A percentile compares a stretch with the other conserved stretches of the same genome.
Evolutionary conservation across 257 asterid genomes (phyloP).

Genomic region (Solanum chiquidenum): DNA sequence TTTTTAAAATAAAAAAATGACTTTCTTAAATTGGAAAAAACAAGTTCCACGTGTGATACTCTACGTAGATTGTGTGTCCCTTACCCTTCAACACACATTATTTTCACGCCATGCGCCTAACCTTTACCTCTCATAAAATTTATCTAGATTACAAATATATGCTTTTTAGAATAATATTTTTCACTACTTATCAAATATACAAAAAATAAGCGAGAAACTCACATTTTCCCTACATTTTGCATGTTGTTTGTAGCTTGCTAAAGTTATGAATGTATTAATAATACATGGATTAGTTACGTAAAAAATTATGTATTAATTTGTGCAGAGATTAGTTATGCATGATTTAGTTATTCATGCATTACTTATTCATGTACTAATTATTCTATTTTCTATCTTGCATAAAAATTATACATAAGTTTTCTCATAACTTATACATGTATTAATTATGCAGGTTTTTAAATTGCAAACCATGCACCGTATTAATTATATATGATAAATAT

Average conservation of each 20-base stretch:
- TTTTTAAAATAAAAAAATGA: too few species aligned
- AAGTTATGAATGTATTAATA: background rate
- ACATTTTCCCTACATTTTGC: background rate
- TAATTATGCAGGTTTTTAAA: too few species aligned
- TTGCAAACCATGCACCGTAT: background rate
- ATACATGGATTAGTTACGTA: too few species aligned
- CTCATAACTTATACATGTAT: background rate
- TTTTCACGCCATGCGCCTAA: background rate
- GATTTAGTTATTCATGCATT: too few species aligned
- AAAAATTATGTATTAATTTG: background rate
- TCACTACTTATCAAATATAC: too few species aligned
- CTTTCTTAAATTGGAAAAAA: too few species aligned
- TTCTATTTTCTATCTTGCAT: background rate
- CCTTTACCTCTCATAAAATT: background rate
- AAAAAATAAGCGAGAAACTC: background rate
- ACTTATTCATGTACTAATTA: background rate
- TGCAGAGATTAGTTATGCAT: background rate
- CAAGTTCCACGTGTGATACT: background rate
- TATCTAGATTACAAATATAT: too few species aligned
- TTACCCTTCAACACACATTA: background rate
- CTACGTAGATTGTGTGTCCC: background rate
- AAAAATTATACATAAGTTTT: too few species aligned
- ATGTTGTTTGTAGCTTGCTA: background rate
- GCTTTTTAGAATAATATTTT: too few species aligned
- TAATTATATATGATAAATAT: too few species aligned